phyloP scores from a whole-genome alignment of 371 early-diverging fungal species.

The Mortierella sp. region DNA sequence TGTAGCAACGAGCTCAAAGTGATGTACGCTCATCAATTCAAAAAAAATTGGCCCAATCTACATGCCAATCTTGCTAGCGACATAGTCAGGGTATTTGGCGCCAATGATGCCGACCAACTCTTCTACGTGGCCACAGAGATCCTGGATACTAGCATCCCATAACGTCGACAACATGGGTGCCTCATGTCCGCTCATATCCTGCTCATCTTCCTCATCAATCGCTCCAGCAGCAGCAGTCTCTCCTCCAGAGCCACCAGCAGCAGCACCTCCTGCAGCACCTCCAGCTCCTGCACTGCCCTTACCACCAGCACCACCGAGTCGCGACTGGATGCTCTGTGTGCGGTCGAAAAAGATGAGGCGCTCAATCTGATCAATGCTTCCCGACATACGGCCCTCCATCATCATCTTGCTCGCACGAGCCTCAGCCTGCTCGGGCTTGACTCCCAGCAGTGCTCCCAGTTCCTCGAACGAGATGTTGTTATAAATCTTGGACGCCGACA shows the following conservation, averaged over 20 bases:
- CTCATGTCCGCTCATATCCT: conserved; percentile 42
- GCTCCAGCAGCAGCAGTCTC: conserved; percentile 33
- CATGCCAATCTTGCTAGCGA: conserved; percentile 44
- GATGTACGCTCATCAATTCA: neutral
- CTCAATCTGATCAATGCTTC: conserved; percentile 93
- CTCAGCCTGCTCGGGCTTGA: conserved; percentile 88
- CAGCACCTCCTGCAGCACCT: conserved; percentile 33
- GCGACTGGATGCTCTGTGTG: conserved; percentile 45
- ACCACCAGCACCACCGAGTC: conserved; percentile 42
- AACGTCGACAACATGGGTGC: conserved; percentile 55
- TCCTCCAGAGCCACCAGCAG: conserved; percentile 21
- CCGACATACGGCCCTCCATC: conserved; percentile 89
- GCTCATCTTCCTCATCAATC: conserved; percentile 46
- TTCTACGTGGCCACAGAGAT: conserved; percentile 74
- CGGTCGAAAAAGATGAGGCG: conserved; percentile 87
- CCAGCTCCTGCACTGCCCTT: conserved; percentile 43
- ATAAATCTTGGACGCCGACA: conserved; percentile 90
- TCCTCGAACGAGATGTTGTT: conserved; percentile 90
- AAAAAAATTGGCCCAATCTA: neutral
- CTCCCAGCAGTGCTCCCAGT: conserved; percentile 83
- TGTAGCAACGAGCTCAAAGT: neutral
- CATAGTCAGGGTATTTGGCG: conserved; percentile 68
- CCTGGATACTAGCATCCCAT: conserved; percentile 76
- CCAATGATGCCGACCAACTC: conserved; percentile 68
- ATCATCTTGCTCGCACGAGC: conserved; percentile 90